Percentiles rank a stretch among this genome's conserved stretches.
Evolutionary conservation across 1,284 basidiomycete genomes (phyloP).

Genomic region (Cystobasidiaceae sp.): DNA sequence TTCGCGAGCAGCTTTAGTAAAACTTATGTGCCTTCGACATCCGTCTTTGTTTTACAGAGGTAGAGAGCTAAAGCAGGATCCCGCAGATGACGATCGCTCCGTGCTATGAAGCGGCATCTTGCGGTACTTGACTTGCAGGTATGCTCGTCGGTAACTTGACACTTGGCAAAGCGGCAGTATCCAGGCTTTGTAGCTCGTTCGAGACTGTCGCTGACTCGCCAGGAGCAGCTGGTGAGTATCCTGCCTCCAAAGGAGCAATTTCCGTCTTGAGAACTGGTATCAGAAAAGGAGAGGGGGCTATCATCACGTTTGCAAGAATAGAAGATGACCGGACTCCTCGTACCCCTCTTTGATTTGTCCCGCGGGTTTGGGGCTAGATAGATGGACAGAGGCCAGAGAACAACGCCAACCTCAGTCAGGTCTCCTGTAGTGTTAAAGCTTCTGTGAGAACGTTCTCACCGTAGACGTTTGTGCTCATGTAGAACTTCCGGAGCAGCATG

Average conservation of each 20-base stretch:
- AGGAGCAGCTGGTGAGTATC: too few relatives aligned
- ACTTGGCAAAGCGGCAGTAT: too few relatives aligned
- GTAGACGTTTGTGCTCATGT: conserved; percentile 89
- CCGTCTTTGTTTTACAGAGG: too few relatives aligned
- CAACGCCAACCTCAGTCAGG: conserved; percentile 33
- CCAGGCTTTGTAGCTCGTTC: too few relatives aligned
- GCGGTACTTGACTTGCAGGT: too few relatives aligned
- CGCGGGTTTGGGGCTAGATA: conserved; percentile 65
- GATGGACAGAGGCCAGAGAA: conserved; percentile 33
- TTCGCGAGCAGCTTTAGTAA: too few relatives aligned
- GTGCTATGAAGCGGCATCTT: too few relatives aligned
- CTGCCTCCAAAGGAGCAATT: conserved; percentile 48
- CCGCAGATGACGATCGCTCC: too few relatives aligned
- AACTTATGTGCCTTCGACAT: too few relatives aligned
- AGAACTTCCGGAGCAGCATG: conserved; percentile 88
- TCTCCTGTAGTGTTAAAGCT: conserved; percentile 35
- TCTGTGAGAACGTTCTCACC: conserved; percentile 62
- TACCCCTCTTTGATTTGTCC: conserved; percentile 50
- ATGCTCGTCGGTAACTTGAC: too few relatives aligned
- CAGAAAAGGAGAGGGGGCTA: not conserved
- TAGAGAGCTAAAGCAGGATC: too few relatives aligned
- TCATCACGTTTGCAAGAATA: not conserved
- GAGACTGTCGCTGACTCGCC: too few relatives aligned
- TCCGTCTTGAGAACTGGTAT: conserved; percentile 66
- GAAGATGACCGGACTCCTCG: conserved; percentile 34